Evolutionary conservation across 192 early-diverging fungal species (phyloP), one percentile per base, ranked within the genome.

Genomic region (Coemansia pectinata): DNA sequence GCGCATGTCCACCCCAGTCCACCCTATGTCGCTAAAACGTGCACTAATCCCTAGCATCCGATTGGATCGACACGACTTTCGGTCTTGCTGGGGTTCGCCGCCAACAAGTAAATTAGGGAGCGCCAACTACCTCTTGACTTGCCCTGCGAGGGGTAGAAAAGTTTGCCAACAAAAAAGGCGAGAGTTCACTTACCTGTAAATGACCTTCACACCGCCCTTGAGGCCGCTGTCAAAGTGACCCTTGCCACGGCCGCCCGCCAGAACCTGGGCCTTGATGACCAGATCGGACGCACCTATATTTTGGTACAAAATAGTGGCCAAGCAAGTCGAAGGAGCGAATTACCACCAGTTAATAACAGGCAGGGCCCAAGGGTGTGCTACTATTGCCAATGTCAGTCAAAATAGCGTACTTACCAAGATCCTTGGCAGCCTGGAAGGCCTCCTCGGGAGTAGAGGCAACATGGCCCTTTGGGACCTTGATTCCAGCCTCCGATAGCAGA

Each of bases 161-260:
- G 34, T 19, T 59, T 59, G 57, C 34, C 15, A 19, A 12, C 25
- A 25, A 57, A 63, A 62, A 29, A 44, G 17, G 11, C 39, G 14
- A n/a, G 60, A 17, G 4, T 14, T 31, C 15, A 84, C 92, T 82
- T 89, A 95, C 92, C 93, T 93, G 87, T 90, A 95, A 65, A 94
- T 89, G 67, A 93, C 86, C 78, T 91, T 92, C 38, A 99, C 97
- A 85, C 97, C 97, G 60, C 97, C 97, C 86, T 97, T 93, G 63
- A 96, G 86, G 27, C 97, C 96, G 67, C 90, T 94, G 74, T 96
- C 94, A 83, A 98, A 99, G 72, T 87, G 86, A 72, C 97, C 97
- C 86, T 99, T 99, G 58, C 97, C 97, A 86, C 97, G 95, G 55
- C 97, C 97, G 71, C 97, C 97, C 65, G 97, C 97, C 62, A 99